phyloP scores from a whole-genome alignment of 768 basidiomycete genomes.

The Cytidiella melzeri region DNA sequence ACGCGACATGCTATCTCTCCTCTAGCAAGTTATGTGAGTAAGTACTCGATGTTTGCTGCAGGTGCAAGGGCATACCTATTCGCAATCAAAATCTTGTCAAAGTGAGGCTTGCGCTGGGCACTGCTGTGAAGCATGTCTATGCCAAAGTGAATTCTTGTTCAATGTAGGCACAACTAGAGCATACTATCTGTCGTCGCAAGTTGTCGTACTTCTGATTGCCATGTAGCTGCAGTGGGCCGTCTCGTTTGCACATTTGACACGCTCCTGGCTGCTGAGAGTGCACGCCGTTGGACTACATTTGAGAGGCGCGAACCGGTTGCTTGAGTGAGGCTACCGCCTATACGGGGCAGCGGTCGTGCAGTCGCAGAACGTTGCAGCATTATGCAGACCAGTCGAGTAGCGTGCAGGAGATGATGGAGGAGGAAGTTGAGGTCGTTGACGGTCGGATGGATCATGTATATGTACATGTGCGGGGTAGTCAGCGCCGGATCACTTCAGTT shows the following conservation, averaged over 20 bases:
- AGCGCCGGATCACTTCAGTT: too few relatives aligned
- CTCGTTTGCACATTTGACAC: not conserved
- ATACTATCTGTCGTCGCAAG: conserved; percentile 8
- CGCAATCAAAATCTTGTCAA: conserved; percentile 88
- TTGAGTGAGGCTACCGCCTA: not conserved
- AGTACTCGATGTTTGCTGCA: not conserved
- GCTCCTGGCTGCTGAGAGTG: not conserved
- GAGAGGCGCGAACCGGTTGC: not conserved
- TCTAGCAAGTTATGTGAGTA: conserved; percentile 32
- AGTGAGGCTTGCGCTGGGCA: conserved; percentile 43
- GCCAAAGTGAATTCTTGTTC: not conserved
- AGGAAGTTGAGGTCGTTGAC: too few relatives aligned
- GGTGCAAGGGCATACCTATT: conserved; percentile 52
- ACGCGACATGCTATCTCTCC: conserved; percentile 96
- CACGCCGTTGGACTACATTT: not conserved
- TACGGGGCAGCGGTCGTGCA: conserved; percentile 4
- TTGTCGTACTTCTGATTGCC: not conserved
- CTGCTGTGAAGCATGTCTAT: not conserved
- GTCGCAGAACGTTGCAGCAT: conserved; percentile 9
- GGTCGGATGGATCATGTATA: too few relatives aligned
- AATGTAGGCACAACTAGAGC: not conserved
- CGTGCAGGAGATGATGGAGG: too few relatives aligned
- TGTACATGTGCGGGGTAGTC: too few relatives aligned
- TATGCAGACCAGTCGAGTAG: too few relatives aligned
- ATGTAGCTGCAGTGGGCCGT: not conserved